phyloP scores from a whole-genome alignment of 2,329 filamentous ascomycete species.

The Beauveria brongniartii region DNA sequence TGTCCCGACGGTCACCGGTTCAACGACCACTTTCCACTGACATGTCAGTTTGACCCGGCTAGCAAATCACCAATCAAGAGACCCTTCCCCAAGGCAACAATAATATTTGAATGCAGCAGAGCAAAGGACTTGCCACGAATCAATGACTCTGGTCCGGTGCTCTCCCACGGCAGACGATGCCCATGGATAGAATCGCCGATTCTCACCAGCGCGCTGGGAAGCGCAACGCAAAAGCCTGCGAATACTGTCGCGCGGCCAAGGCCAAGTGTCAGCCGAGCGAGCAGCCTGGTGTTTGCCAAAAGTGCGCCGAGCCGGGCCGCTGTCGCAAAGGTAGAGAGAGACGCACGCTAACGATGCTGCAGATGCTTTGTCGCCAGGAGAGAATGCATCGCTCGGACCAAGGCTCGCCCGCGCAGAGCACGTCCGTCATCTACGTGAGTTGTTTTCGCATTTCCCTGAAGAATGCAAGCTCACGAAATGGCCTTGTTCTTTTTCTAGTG shows the following conservation, averaged over 20 bases:
- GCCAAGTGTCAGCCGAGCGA: slow-evolving; percentile 11
- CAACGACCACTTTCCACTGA: neutral
- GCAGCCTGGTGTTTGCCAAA: slow-evolving; percentile 12
- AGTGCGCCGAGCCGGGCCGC: neutral
- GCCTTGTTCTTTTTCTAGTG: neutral
- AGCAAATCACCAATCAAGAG: neutral
- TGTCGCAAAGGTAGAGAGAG: neutral
- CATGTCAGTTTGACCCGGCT: neutral
- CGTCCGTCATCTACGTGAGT: slow-evolving; percentile 1
- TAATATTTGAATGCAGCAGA: too few species aligned
- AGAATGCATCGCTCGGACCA: slow-evolving; percentile 11
- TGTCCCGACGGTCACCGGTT: neutral
- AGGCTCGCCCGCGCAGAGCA: slow-evolving; percentile 9
- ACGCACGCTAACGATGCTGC: neutral
- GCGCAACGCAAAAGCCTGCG: slow-evolving; percentile 9
- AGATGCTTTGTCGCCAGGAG: slow-evolving; percentile 11
- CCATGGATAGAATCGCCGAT: neutral
- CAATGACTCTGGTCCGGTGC: neutral
- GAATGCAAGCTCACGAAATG: too few species aligned
- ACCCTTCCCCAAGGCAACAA: neutral
- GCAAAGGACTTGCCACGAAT: neutral
- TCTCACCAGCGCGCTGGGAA: neutral
- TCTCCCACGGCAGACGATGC: neutral
- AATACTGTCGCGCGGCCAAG: slow-evolving; percentile 12
- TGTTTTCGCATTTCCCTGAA: too few species aligned